Evolutionary conservation across 2,329 filamentous ascomycete species (phyloP).

Genomic region (Hirsutella minnesotensis): DNA sequence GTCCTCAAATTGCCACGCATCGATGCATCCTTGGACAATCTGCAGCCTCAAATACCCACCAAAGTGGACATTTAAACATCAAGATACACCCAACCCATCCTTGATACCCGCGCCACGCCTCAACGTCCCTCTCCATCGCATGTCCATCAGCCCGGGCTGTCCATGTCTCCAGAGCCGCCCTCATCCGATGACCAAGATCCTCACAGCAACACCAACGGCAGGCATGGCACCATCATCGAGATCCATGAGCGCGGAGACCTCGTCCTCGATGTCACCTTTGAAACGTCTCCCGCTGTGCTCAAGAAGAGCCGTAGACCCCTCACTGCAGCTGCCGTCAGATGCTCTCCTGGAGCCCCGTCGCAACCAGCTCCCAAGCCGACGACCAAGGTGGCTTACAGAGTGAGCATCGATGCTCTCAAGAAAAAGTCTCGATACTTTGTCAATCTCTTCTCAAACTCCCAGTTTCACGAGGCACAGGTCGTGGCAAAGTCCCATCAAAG

Average conservation of each 20-base stretch:
- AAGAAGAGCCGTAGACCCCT: slow-evolving; percentile 29
- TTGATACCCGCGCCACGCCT: not conserved
- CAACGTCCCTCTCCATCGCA: not conserved
- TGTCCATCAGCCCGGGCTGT: not conserved
- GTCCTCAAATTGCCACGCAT: not conserved
- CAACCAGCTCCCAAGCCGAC: slow-evolving; percentile 18
- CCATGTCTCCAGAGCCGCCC: slow-evolving; percentile 3
- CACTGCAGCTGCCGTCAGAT: slow-evolving; percentile 17
- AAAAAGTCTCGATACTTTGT: slow-evolving; percentile 58
- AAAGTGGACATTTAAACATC: not conserved
- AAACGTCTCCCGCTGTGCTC: slow-evolving; percentile 42
- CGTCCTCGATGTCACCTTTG: slow-evolving; percentile 54
- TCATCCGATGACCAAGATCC: slow-evolving; percentile 1
- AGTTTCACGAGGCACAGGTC: slow-evolving; percentile 50
- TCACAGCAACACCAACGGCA: not conserved
- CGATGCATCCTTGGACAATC: too few species aligned
- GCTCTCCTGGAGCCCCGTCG: slow-evolving; percentile 10
- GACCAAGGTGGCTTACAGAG: slow-evolving; percentile 42
- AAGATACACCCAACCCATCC: too few species aligned
- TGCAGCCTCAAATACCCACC: too few species aligned
- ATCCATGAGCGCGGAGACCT: slow-evolving; percentile 51
- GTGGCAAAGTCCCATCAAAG: slow-evolving; percentile 38
- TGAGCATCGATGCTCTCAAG: slow-evolving; percentile 43
- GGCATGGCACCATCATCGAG: slow-evolving; percentile 22
- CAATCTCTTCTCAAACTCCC: slow-evolving; percentile 49